Conservation (phyloP, 1,284 basidiomycete genomes). For the Tilletia indica region DNA sequence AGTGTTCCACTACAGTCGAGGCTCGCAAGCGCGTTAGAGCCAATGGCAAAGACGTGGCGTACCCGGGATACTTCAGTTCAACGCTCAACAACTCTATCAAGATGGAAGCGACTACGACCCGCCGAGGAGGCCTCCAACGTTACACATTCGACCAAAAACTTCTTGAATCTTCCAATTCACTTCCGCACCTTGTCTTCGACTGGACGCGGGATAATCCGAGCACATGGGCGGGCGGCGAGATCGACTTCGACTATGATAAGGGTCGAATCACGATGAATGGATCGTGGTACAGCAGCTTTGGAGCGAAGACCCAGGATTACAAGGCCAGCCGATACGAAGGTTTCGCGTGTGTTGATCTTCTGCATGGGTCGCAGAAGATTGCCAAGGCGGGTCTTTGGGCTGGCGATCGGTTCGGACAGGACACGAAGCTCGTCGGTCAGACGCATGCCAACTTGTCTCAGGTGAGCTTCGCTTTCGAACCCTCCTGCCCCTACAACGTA, state of each 20-base stretch:
- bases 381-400: conserved; percentile 38
- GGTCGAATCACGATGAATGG: conserved; percentile 42
- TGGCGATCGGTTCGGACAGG: conserved; percentile 38
- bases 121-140: conserved; percentile 39
- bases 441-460: conserved; percentile 29
- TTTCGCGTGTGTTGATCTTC: conserved; percentile 40
- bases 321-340: conserved; percentile 34
- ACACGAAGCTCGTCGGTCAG: conserved; percentile 33
- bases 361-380: conserved; percentile 36
- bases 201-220: conserved; percentile 48
- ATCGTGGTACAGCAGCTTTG: conserved; percentile 39
- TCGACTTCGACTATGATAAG: conserved; percentile 31
- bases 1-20: conserved; percentile 41
- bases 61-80: conserved; percentile 44
- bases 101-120: conserved; percentile 41
- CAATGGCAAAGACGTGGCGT: conserved; percentile 31
- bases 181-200: conserved; percentile 41
- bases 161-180: conserved; percentile 26
- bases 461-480: no score
- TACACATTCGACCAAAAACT: conserved; percentile 37
- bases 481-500: no score
- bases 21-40: conserved; percentile 31
- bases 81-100: conserved; percentile 43
- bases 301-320: conserved; percentile 13
- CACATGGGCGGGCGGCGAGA: conserved; percentile 35